Percentiles rank a stretch among this genome's conserved stretches.
Conservation (phyloP, 75 land plant genomes). For the Cryptomeria japonica region DNA sequence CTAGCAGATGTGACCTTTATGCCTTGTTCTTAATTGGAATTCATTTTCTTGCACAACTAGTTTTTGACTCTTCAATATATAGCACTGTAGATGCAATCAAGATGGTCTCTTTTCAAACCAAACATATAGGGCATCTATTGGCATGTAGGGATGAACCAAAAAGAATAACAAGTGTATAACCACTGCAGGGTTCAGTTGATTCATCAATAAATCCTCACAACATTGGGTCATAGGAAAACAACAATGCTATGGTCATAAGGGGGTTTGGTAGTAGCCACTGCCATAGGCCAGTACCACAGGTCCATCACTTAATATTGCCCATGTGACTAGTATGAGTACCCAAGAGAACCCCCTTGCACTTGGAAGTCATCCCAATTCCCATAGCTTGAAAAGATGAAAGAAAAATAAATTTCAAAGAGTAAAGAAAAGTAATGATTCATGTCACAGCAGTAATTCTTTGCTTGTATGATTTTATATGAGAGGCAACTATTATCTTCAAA, state of each 20-base stretch:
- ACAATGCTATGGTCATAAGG: background rate
- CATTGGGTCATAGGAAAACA: background rate
- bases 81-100: background rate
- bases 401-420: background rate
- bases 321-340: background rate
- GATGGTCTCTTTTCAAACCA: background rate
- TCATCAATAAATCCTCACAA: background rate
- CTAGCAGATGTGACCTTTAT: background rate
- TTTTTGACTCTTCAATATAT: background rate
- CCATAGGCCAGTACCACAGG: background rate
- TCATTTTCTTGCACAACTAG: background rate
- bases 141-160: background rate
- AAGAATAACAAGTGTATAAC: background rate
- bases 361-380: background rate
- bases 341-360: background rate
- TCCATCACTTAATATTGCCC: background rate
- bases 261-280: background rate
- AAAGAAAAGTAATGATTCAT: background rate
- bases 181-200: background rate
- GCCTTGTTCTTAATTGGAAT: background rate
- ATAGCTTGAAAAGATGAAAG: background rate
- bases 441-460: background rate
- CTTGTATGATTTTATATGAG: background rate
- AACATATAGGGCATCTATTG: background rate
- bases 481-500: background rate